Evolutionary conservation across 257 asterid genomes (phyloP), one percentile per base, ranked within the genome.

Genomic region (Solanum ahanhuiri): DNA sequence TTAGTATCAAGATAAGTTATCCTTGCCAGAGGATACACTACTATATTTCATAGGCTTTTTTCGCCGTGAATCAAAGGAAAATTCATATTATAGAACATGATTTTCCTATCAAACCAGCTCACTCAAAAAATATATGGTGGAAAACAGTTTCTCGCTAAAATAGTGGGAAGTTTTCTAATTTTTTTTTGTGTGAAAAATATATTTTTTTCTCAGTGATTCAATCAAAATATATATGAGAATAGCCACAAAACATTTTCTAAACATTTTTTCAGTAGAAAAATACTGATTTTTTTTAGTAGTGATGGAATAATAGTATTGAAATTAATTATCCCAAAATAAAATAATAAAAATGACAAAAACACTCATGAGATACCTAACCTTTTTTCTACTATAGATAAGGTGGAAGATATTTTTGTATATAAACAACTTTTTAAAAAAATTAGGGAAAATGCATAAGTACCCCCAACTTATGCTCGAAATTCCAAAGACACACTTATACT

Each of bases 21-120:
- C 0, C 7, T n/a, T 63, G 3, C 1, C 8, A 4, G 14, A 63
- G 28, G 0, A 60, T 60, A 9, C 23, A 18, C 23, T 54, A 17
- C n/a, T 17, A 0, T 0, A 2, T 54, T 17, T 2, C n/a, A 17
- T 2, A 18, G 10, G 54, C 2, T 7, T 15, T 54, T 54, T 17
- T 6, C n/a, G 1, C 9, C 63, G 0, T 0, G 1, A 17, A 6
- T 54, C 23, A 54, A 54, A 2, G 23, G 0, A 2, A 48, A 48
- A 4, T 14, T 12, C 2, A 1, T 48, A 18, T 18, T 54, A 54
- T 18, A 7, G 1, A 48, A 48, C 6, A 48, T 48, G 2, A 7
- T 54, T 54, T 18, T 54, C 10, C 23, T 18, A 54, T 7, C 63
- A 6, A 54, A 18, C 0, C 63, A 54, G 4, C 23, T 54, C 23